phyloP scores from a whole-genome alignment of 192 early-diverging fungal genomes.

The Coemansia sp. region DNA sequence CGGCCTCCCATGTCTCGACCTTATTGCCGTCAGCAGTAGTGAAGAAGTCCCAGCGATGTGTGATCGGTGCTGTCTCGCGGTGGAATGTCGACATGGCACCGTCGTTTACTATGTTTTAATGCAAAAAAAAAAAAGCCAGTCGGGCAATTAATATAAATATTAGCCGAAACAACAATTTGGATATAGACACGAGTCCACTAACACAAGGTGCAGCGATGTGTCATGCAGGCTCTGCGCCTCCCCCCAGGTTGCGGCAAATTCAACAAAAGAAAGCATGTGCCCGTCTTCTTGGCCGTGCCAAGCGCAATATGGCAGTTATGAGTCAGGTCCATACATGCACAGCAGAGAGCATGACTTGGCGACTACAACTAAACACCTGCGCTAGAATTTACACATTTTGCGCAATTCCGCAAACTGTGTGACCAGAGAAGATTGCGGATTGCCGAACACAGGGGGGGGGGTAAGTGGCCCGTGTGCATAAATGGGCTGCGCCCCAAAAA shows the following conservation, averaged over 20 bases:
- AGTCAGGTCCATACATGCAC: not conserved
- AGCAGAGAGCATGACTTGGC: not conserved
- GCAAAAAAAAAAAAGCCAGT: not conserved
- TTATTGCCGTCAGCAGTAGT: constrained; percentile 38
- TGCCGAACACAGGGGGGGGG: constrained; percentile 5
- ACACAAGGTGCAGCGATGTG: not conserved
- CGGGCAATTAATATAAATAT: constrained; percentile 15
- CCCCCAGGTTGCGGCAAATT: not conserved
- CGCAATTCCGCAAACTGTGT: constrained; percentile 7
- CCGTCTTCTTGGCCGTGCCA: not conserved
- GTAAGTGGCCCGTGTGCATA: constrained; percentile 3
- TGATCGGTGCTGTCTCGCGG: constrained; percentile 43
- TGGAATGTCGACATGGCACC: constrained; percentile 43
- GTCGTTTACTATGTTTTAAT: constrained; percentile 39
- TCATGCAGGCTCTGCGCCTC: not conserved
- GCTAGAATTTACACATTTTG: constrained; percentile 1
- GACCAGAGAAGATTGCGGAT: not conserved
- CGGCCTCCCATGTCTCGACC: constrained; percentile 51
- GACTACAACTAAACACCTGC: not conserved
- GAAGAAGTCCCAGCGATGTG: constrained; percentile 52
- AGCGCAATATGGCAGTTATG: constrained; percentile 2
- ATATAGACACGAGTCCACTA: not conserved
- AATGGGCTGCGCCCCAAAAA: constrained; percentile 8
- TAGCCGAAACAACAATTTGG: not conserved
- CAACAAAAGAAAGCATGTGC: not conserved